phyloP scores from a whole-genome alignment of 306 rosid species.

The Pterocarpus santalinus region DNA sequence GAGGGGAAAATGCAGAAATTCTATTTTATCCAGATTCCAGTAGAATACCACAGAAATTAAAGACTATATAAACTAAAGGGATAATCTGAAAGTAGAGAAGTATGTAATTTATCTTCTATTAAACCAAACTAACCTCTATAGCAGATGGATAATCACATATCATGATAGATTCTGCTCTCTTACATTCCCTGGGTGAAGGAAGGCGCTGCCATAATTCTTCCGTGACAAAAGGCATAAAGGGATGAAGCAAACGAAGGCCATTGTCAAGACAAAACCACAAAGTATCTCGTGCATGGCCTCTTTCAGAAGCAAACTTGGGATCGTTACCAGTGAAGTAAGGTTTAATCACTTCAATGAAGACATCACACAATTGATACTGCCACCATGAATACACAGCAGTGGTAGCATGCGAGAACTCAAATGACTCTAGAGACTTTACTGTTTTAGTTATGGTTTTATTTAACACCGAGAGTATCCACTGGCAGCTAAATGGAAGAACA shows the following conservation, averaged over 20 bases:
- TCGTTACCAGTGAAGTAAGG: conserved; percentile 83
- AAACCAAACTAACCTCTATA: conserved; percentile 71
- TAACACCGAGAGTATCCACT: conserved; percentile 86
- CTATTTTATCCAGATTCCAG: too few relatives aligned
- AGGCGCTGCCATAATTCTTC: conserved; percentile 99
- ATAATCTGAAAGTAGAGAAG: neutral
- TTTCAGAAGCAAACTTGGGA: conserved; percentile 64
- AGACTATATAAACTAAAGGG: neutral
- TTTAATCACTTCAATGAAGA: conserved; percentile 89
- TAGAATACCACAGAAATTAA: neutral
- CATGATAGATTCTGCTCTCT: conserved; percentile 81
- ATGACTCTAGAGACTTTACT: conserved; percentile 65
- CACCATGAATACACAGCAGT: conserved; percentile 87
- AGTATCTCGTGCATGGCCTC: conserved; percentile 77
- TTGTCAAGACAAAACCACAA: conserved; percentile 93
- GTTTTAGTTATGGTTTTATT: conserved; percentile 78
- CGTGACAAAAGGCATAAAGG: conserved; percentile 95
- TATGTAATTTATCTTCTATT: neutral
- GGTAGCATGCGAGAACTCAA: conserved; percentile 86
- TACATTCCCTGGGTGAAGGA: conserved; percentile 69
- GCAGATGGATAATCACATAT: conserved; percentile 74
- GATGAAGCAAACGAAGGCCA: conserved; percentile 96
- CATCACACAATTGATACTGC: conserved; percentile 98
- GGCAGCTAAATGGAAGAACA: conserved; percentile 90
- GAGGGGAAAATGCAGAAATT: too few relatives aligned